Base-by-base conservation (phyloP, 352 stramenopile genomes). In the Globisporangium paddicum region DNA sequence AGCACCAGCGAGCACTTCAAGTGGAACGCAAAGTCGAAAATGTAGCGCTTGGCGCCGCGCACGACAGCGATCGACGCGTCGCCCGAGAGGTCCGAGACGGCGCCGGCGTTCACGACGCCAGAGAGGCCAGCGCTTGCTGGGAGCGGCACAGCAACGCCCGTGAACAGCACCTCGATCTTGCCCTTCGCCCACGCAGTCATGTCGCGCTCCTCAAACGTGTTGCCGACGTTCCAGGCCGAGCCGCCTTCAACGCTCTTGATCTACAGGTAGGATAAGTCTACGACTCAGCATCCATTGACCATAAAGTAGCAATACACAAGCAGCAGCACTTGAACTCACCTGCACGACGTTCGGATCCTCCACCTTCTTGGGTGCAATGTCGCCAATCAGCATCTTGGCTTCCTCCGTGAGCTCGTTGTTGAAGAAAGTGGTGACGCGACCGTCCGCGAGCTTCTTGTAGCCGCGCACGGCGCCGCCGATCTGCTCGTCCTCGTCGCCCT, bases 341-440 rank as follows among this genome's bases (percentile, higher is more conserved):
- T 77, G 76, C 57, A 93, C 79, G 45, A 78, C 71, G 52, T 89
- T 77, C 21, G 55, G 56, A 40, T 96, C 72, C 25, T 84, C 71
- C 19, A 94, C 84, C 60, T 90, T 89, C 68, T 96, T 89, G 30
- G 87, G 89, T 11, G 87, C 87, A 42, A 96, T 98, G 78, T 99
- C 98, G 49, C 98, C 96, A 60, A 98, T 98, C 68, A 99, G 95
- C 56, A 84, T 75, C 66, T 98, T 98, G n/a, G 90, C 92, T 62
- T 99, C 92, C 51, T 98, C 96, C 23, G 88, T 96, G 16, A 99
- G 82, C 66, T 99, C 97, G 66, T 98, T 97, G 86, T 99, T 98
- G 74, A 99, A 99, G 62, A 98, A 99, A 18, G 96, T 98, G 47
- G 97, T 99, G 60, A 97, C 97, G 58, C 97, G 96, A 28, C 97